Evolutionary conservation across 202 grass and related monocot genomes (phyloP), one percentile per base, ranked within the genome.

Genomic region (Saccharum hybrid): DNA sequence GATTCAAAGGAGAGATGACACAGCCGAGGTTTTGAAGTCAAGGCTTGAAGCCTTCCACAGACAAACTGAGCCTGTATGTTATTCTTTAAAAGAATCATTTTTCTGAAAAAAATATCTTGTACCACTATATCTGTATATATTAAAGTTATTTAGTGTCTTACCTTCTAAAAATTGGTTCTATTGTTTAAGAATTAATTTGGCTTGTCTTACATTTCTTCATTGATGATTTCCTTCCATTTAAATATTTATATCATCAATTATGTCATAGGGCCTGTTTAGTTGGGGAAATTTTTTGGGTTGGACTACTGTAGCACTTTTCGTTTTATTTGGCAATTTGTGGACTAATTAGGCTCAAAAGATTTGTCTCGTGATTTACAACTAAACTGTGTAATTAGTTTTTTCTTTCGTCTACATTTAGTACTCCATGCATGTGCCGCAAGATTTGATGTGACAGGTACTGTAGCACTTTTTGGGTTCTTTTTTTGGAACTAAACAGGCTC

Each of bases 1-100:
- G 72, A 93, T 96, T 82, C 90, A 93, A 86, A 92, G 90, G 78
- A 96, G 83, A 87, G 90, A 93, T 74, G 93, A 96, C 74, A 96
- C 88, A 39, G 84, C 90, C 81, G 93, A 91, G 33, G 88, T 96
- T 52, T 91, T 93, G 40, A 93, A 88, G 78, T 96, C 93, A 51
- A 91, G 88, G 79, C 93, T 93, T 81, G 90, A 96, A 87, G 80
- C 93, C 15, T 96, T 96, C 84, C 93, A 93, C 75, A 87, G 75
- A 87, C 93, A 96, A 73, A 96, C 93, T 1, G 86, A 89, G 81
- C 90, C 90, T 34, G 90, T 96, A 93, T 83, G 86, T 8, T 67
- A 74, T 34, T 78, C 19, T 85, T 57, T 33, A 26, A 33, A 21
- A 13, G 36, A 39, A 40, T 72, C 7, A 64, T 31, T 21, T 79